A percentile compares a stretch with the other conserved stretches of the same genome.
Conservation (phyloP, 805 yeast species). For the Maudiozyma turicensis region DNA sequence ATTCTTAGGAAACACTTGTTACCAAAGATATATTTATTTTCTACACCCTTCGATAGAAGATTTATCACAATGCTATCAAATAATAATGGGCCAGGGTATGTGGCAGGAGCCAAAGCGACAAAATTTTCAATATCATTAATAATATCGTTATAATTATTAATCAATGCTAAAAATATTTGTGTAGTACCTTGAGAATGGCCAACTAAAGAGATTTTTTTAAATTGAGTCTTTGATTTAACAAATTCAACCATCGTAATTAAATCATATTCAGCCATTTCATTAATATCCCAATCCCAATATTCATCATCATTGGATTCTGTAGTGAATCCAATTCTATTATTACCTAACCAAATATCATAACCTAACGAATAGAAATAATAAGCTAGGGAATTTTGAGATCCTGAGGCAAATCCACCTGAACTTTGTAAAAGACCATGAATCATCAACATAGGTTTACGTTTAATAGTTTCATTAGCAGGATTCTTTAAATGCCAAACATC, state of each 20-base stretch:
- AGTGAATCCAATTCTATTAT: constrained; percentile 78
- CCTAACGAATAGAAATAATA: constrained; percentile 44
- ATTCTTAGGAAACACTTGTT: constrained; percentile 65
- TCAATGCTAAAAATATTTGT: constrained; percentile 63
- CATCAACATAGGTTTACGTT: constrained; percentile 55
- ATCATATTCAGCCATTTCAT: constrained; percentile 71
- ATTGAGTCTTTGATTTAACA: constrained; percentile 36
- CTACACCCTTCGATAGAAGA: constrained; percentile 44
- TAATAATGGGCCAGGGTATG: constrained; percentile 72
- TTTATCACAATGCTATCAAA: constrained; percentile 49
- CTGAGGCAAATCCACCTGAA: constrained; percentile 72
- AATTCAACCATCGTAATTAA: constrained; percentile 61
- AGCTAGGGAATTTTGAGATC: constrained; percentile 72
- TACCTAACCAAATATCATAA: constrained; percentile 86
- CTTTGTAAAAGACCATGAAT: constrained; percentile 86
- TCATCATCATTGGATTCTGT: constrained; percentile 34
- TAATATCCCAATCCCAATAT: constrained; percentile 92
- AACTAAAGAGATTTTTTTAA: constrained; percentile 45
- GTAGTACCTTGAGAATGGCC: constrained; percentile 95
- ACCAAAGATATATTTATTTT: constrained; percentile 53
- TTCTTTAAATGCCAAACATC: constrained; percentile 41
- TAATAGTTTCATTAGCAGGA: constrained; percentile 6
- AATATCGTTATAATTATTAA: constrained; percentile 28
- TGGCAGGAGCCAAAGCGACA: constrained; percentile 81
- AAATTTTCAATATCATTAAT: constrained; percentile 54